Evolutionary conservation across 257 asterid species (phyloP).

Genomic region (Nicotiana attenuata): DNA sequence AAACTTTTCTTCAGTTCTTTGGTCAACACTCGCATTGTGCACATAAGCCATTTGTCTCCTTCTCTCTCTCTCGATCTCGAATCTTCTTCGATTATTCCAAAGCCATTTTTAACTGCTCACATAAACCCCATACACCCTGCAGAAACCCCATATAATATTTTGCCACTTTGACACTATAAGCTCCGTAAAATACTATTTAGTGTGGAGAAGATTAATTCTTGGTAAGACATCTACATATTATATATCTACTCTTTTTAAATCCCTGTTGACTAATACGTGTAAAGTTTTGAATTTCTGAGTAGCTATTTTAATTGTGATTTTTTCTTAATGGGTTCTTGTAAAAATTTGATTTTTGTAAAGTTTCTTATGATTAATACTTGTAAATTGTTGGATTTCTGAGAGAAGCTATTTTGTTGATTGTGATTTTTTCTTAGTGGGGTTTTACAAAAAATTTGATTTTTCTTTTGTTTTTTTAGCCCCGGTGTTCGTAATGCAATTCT

Average conservation of each 20-base stretch:
- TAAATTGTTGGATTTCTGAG: neutral
- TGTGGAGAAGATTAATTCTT: neutral
- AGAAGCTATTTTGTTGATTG: neutral
- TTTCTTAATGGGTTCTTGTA: neutral
- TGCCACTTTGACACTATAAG: neutral
- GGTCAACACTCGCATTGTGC: neutral
- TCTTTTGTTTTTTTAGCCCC: neutral
- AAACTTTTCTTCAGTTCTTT: too few relatives aligned
- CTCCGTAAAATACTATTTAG: neutral
- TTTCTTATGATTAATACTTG: neutral
- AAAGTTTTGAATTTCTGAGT: neutral
- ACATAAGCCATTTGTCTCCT: neutral
- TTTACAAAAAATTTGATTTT: constrained; percentile 1
- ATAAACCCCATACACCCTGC: neutral
- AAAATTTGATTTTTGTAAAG: neutral
- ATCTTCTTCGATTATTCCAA: neutral
- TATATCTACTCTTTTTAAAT: neutral
- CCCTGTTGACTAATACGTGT: neutral
- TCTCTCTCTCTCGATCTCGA: neutral
- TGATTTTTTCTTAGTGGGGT: neutral
- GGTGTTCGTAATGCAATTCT: neutral
- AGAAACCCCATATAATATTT: neutral
- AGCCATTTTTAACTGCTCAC: neutral
- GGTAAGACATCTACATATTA: neutral
- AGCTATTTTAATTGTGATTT: neutral